Evolutionary conservation across 2,329 filamentous ascomycete species (phyloP).

Genomic region (Neophaeococcomyces aloes): DNA sequence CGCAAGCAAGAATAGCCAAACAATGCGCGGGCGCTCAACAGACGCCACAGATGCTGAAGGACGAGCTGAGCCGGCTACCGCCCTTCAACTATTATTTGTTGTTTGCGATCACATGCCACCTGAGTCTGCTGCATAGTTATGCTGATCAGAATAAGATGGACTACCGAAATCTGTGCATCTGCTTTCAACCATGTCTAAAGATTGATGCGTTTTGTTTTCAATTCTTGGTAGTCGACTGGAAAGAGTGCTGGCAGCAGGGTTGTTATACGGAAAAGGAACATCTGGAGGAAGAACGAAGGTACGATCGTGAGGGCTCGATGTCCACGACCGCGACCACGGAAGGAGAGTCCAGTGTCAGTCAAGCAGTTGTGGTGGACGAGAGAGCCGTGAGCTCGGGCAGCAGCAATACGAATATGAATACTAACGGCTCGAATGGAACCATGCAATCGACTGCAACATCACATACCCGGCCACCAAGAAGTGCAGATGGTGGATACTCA

Average conservation of each 20-base stretch:
- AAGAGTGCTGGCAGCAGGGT: constrained; percentile 81
- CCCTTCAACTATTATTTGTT: constrained; percentile 97
- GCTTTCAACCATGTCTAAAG: constrained; percentile 94
- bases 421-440: neutral
- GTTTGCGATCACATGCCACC: constrained; percentile 92
- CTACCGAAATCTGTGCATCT: constrained; percentile 88
- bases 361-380: constrained; percentile 36
- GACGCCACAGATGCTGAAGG: constrained; percentile 75
- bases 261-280: constrained; percentile 81
- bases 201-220: constrained; percentile 93
- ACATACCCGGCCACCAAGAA: constrained; percentile 9
- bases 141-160: constrained; percentile 98
- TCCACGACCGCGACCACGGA: constrained; percentile 12
- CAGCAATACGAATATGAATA: constrained; percentile 42
- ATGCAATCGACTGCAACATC: neutral
- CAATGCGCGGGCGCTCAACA: constrained; percentile 69
- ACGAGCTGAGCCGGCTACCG: constrained; percentile 85
- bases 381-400: constrained; percentile 55
- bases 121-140: constrained; percentile 81
- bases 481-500: constrained; percentile 8
- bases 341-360: constrained; percentile 13
- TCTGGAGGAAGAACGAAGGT: constrained; percentile 46
- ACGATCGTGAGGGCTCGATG: constrained; percentile 23
- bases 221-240: constrained; percentile 90
- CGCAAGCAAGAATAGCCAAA: constrained; percentile 68